phyloP scores from a whole-genome alignment of 257 asterid genomes.

The Ilex asprella region DNA sequence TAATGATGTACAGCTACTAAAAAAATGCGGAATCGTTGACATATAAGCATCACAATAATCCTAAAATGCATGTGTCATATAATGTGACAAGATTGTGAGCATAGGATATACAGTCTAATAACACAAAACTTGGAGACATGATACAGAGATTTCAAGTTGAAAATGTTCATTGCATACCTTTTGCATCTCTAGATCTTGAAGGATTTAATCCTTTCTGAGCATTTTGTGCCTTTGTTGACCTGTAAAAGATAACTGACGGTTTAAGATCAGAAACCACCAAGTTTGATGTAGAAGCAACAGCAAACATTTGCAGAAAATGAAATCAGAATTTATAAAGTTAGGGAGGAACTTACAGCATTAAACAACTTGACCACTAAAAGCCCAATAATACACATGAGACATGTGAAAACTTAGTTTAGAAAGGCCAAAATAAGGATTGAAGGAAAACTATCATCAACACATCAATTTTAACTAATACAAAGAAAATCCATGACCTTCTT shows the following conservation, averaged over 20 bases:
- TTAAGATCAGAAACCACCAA: too few relatives aligned
- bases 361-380: conserved; percentile 87
- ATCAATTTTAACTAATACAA: background rate
- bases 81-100: too few relatives aligned
- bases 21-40: too few relatives aligned
- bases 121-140: background rate
- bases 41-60: too few relatives aligned
- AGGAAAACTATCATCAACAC: background rate
- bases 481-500: conserved; percentile 63
- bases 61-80: too few relatives aligned
- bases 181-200: conserved; percentile 66
- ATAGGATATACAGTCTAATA: too few relatives aligned
- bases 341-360: conserved; percentile 71
- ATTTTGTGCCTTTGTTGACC: conserved; percentile 90
- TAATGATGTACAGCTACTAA: too few relatives aligned
- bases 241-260: conserved; percentile 12
- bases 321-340: background rate
- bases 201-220: conserved; percentile 92
- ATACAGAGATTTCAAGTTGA: background rate
- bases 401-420: conserved; percentile 14
- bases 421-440: background rate
- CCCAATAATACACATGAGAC: conserved; percentile 17
- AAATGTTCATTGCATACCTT: conserved; percentile 37
- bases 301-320: background rate
- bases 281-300: background rate